Evolutionary conservation across 805 yeast species (phyloP), one percentile per base, ranked within the genome.

Genomic region (Pichia gijzeniarum): DNA sequence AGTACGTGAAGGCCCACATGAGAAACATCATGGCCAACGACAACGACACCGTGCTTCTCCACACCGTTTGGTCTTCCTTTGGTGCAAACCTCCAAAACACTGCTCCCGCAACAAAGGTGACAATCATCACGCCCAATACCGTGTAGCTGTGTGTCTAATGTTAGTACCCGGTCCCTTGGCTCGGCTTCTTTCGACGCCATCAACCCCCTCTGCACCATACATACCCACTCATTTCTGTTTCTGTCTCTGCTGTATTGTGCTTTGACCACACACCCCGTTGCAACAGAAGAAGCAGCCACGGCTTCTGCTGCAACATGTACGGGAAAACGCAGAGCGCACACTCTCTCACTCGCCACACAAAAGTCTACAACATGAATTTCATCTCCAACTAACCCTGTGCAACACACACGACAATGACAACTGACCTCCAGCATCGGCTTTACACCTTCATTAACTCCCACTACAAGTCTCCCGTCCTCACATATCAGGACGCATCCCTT

Each of bases 21-120:
- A 63, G 74, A 74, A 30, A 84, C 71, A 51, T 83, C 67, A 64
- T 83, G 71, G 68, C 84, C 82, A 55, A 75, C 68, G 65, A 80
- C 75, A 71, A 74, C 72, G 65, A 80, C 80, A 37, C 90, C 19
- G 87, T 80, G 53, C 85, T 79, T 68, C 89, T 75, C 87, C 88
- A 78, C 44, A 78, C 82, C 75, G 86, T 79, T 65, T 73, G 77
- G 62, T 88, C 85, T 55, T 82, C 76, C 65, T 83, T 82, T 38
- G 97, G 96, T 8, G 96, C 95, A 63, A 79, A 72, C 43, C 74
- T 68, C 97, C 97, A 90, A 48, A 89, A 81, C 37, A 74, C 70
- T n/a, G 76, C 72, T 13, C 88, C 78, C 36, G 76, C 65, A 20
- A 72, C 73, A 22, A 72, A 76, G 12, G 82, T 82, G 46, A 77